Evolutionary conservation across 2,329 filamentous ascomycete species (phyloP), one percentile per base, ranked within the genome.

Genomic region (Pyricularia pennisetigena): DNA sequence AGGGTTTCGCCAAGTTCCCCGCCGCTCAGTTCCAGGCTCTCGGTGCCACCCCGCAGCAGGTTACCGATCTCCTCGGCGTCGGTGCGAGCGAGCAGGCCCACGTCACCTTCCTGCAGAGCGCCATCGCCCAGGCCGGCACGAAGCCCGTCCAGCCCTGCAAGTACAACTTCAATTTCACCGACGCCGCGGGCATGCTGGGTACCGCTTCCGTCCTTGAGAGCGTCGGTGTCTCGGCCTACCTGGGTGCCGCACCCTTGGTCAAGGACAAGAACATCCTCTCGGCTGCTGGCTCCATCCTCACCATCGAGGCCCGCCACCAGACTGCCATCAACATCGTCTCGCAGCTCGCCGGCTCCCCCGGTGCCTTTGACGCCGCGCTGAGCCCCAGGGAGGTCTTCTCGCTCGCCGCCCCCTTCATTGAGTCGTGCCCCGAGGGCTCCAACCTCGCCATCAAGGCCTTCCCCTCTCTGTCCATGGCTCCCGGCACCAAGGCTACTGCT

Each of bases 271-370:
- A 80, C 66, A 85, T 91, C 70, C 86, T 93, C 66, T 81, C 83
- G 70, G 86, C 87, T 24, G 90, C 90, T 2, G 90, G 83, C 10
- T 86, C 86, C 66, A 93, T 93, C 76, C 83, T 91, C 63, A 90
- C 89, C 28, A 84, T 91, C 69, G 90, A 93, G 79, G 83, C 89
- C 30, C 85, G 90, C 69, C 90, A 93, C 79, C 88, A 91, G 78
- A 88, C 88, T 70, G 88, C 90, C 77, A 86, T 93, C 78, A 88
- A 90, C 71, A 79, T 83, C 69, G 86, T 86, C 57, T 80, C 83
- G 24, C 82, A 84, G 69, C 80, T 82, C 68, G 79, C 85, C 68
- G 86, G 89, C 67, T 84, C 90, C 4, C 88, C 90, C 4, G 85
- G 86, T 74, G 84, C 89, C 29, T 91, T 93, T 74, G 90, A 92